Evolutionary conservation across 306 rosid species (phyloP), one percentile per base, ranked within the genome.

Genomic region (Lathyrus oleraceus): DNA sequence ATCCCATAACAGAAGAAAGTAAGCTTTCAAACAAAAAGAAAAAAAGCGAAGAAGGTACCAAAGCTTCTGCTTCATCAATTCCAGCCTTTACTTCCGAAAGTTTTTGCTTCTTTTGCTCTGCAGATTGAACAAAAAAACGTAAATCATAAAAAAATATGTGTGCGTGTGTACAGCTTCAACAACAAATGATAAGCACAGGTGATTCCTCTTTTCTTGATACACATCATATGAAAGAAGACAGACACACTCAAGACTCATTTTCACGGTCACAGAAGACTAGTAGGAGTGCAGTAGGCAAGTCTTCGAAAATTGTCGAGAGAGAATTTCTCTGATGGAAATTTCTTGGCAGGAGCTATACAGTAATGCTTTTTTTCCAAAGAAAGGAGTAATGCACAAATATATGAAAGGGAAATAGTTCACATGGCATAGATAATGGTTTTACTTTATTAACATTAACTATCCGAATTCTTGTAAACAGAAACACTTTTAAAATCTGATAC

Each of bases 21-120:
- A 42, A 73, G 20, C 63, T 48, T 76, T 43, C 65, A 1, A 54
- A 65, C 70, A 28, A 57, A 47, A 49, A n/a, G 5, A 61, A 42
- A 51, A 65, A 51, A 79, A 36, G 36, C 2, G 10, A 35, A 35
- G 2, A 7, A 35, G 39, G 79, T 90, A 94, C 97, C 98, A 87
- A 83, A 57, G 91, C 81, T 70, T 93, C 98, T 3, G 98, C 97
- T 72, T 90, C 94, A 83, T 90, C 94, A 66, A 90, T 85, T 69
- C 94, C 98, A 74, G 85, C 38, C 78, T 87, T 88, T 78, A 90
- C 59, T 79, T 93, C 97, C 75, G 94, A 72, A 67, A 90, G 69
- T 45, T 82, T 90, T 60, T 93, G 97, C 83, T 90, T 93, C 96
- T 90, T 93, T 82, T 86, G 94, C 86, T 93, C 98, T 93, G 84